Conservation (phyloP, 139 green algal species). For the Chlorella vulgaris region DNA sequence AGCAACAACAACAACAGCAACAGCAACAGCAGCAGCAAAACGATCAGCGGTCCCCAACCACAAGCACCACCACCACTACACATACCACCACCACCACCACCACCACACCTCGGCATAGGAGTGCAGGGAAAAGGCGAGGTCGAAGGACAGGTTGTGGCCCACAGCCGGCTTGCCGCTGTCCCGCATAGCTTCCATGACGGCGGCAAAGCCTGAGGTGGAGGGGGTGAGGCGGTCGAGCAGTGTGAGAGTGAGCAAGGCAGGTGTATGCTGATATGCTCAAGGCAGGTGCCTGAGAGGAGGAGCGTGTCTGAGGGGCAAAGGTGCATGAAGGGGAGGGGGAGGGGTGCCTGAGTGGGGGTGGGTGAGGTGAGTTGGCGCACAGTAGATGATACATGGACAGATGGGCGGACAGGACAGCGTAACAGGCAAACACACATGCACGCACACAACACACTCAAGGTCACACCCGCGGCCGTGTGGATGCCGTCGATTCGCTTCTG, state of each 20-base stretch:
- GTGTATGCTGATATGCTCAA: background rate
- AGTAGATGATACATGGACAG: too few relatives aligned
- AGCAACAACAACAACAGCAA: too few relatives aligned
- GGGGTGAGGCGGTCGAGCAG: background rate
- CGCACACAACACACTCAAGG: background rate
- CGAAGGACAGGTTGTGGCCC: slow-evolving; percentile 70
- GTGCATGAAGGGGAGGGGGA: too few relatives aligned
- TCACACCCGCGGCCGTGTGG: slow-evolving; percentile 19
- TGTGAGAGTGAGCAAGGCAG: background rate
- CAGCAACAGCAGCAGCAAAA: too few relatives aligned
- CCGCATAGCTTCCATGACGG: slow-evolving; percentile 66
- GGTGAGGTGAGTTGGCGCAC: too few relatives aligned
- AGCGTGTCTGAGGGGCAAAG: too few relatives aligned
- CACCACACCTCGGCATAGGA: slow-evolving; percentile 52
- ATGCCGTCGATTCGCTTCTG: slow-evolving; percentile 37
- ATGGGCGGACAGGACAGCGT: background rate
- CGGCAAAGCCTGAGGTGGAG: background rate
- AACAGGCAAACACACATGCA: background rate
- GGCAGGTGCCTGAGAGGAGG: too few relatives aligned
- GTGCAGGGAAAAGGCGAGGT: slow-evolving; percentile 69
- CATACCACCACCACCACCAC: too few relatives aligned
- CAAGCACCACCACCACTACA: too few relatives aligned
- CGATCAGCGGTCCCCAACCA: too few relatives aligned
- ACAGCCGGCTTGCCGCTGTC: slow-evolving; percentile 58
- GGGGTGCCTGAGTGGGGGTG: too few relatives aligned